Base-by-base conservation (phyloP, 371 early-diverging fungal species). In the Mucor sp. region DNA sequence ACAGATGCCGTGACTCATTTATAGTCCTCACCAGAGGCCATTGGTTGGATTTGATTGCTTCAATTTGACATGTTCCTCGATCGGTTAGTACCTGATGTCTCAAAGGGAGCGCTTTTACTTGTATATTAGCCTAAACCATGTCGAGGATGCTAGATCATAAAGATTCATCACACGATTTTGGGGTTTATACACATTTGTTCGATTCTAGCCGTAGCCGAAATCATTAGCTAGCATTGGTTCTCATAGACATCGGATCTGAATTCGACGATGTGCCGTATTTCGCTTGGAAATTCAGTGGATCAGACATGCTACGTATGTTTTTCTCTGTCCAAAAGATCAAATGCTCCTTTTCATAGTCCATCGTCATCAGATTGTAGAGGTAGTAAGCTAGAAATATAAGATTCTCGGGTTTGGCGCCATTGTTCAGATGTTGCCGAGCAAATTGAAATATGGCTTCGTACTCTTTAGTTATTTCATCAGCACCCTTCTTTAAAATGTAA, bases 1-100 rank as follows among this genome's bases (percentile, higher is more conserved):
- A 25, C 47, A 41, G 65, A 17, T 58, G 19, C 39, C 43, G 66
- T 65, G 66, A 66, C 66, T 66, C 66, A 66, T 66, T 65, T 66
- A 37, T 60, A 30, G 23, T 47, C 50, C 48, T 3, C 30, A 17
- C 12, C 37, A 14, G 7, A 9, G 19, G 19, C 37, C 37, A 58
- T 58, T 58, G 58, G 58, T 32, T 37, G 58, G 19, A 58, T 50
- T 50, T 12, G 23, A 12, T 12, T 50, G 25, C 50, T 50, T 50
- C 50, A 50, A 4, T 23, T 50, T 44, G 44, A 44, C 44, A 44
- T 44, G 19, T 44, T 19, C 17, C 19, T 44, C 19, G 44, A 44
- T 44, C 44, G 19, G 19, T 44, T 44, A 44, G 44, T 44, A 1
- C 19, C 19, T 7, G 3, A 19, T 7, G 19, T 17, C 7, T n/a